These are phyloP conservation scores for Plantago rigida DNA, from an alignment of 305 asterid species.

Conservation along the genomic window DNA sequence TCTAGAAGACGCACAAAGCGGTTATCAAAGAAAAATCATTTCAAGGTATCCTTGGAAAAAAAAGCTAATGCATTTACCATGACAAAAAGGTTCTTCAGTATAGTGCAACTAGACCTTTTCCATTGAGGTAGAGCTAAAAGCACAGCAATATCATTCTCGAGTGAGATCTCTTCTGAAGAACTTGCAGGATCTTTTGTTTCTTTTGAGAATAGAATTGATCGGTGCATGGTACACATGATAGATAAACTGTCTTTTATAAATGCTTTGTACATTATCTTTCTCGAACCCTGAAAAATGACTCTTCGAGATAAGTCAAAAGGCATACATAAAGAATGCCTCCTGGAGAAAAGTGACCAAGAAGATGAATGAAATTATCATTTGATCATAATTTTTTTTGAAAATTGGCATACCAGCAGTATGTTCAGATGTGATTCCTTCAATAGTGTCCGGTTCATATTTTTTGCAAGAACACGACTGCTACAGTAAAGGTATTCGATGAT, in stretches of 20 bases:
- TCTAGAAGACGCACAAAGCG: slow-evolving; percentile 33
- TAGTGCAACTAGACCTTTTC: slow-evolving; percentile 39
- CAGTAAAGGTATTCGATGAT: slow-evolving; percentile 13
- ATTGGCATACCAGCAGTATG: slow-evolving; percentile 63
- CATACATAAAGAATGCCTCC: slow-evolving; percentile 10
- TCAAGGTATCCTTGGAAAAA: slow-evolving; percentile 23
- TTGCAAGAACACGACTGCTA: slow-evolving; percentile 37
- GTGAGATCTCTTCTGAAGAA: slow-evolving; percentile 28
- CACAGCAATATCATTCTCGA: slow-evolving; percentile 31
- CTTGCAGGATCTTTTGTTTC: slow-evolving; percentile 29
- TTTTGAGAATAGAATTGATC: slow-evolving; percentile 27
- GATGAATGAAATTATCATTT: neutral
- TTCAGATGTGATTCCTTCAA: slow-evolving; percentile 65
- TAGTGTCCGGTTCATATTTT: slow-evolving; percentile 54
- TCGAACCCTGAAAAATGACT: slow-evolving; percentile 59
- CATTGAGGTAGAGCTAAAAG: slow-evolving; percentile 56
- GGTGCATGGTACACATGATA: slow-evolving; percentile 37
- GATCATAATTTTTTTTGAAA: neutral
- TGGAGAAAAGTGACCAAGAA: slow-evolving; percentile 1
- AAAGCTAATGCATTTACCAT: slow-evolving; percentile 45
- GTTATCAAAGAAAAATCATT: slow-evolving; percentile 19
- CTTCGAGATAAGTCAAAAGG: slow-evolving; percentile 23
- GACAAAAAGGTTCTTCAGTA: slow-evolving; percentile 49
- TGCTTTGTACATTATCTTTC: slow-evolving; percentile 57
- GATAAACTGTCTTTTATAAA: slow-evolving; percentile 55